Conservation (phyloP, 1,139 yeast genomes). For the Saccharomyces pastorianus region DNA sequence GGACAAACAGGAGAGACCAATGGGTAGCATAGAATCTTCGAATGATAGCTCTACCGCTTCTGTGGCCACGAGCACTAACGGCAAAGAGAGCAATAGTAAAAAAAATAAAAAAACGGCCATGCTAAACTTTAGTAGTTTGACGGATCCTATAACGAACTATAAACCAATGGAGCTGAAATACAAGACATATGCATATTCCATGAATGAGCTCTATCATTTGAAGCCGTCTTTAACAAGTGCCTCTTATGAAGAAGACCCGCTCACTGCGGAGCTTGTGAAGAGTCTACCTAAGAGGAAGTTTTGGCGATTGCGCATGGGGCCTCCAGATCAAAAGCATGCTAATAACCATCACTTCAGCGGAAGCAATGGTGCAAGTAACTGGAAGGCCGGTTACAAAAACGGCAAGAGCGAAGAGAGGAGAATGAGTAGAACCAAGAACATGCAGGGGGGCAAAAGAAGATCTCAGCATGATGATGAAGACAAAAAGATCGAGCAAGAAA, state of each 20-base stretch:
- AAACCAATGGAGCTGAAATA: constrained; percentile 15
- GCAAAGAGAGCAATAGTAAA: neutral
- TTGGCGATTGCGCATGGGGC: constrained; percentile 28
- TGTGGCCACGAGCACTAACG: neutral
- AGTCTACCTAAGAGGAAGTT: constrained; percentile 29
- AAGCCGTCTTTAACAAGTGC: neutral
- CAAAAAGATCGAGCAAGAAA: constrained; percentile 11
- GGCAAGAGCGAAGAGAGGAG: constrained; percentile 11
- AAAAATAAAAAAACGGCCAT: neutral
- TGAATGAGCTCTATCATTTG: constrained; percentile 16
- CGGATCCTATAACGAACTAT: constrained; percentile 11
- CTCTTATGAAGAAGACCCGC: neutral
- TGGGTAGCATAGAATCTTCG: neutral
- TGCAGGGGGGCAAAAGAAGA: constrained; percentile 1
- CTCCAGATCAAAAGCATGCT: constrained; percentile 13
- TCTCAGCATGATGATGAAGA: constrained; percentile 1
- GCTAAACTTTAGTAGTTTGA: neutral
- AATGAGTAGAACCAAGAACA: neutral
- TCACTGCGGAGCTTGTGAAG: neutral
- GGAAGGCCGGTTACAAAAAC: constrained; percentile 5
- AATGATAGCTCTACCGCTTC: neutral
- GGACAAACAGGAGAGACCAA: neutral
- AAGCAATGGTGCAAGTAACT: constrained; percentile 5
- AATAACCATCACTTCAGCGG: constrained; percentile 6
- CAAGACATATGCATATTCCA: constrained; percentile 18